Percentiles rank a stretch among this genome's conserved stretches.
phyloP scores from a whole-genome alignment of 2,329 filamentous ascomycete species.

The Byssothecium circinans region DNA sequence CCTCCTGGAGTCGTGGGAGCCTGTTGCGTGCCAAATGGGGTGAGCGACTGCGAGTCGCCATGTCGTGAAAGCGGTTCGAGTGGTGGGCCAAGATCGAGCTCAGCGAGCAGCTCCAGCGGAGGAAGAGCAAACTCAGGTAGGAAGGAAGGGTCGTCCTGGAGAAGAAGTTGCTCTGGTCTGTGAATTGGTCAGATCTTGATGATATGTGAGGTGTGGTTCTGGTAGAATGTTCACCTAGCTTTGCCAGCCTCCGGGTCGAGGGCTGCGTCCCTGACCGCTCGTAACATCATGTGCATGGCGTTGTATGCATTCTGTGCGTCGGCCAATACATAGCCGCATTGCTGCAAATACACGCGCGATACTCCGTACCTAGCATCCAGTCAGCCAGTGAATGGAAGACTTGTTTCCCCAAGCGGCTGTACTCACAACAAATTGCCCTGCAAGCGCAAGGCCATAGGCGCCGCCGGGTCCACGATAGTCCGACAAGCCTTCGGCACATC shows the following conservation, averaged over 20 bases:
- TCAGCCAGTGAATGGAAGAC: conserved; percentile 20
- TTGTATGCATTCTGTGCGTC: conserved; percentile 77
- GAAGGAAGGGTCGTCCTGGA: conserved; percentile 83
- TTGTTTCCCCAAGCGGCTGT: neutral
- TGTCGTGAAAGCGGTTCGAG: conserved; percentile 34
- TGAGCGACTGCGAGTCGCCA: conserved; percentile 43
- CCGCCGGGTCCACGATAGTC: conserved; percentile 82
- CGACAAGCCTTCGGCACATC: conserved; percentile 83
- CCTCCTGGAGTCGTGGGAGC: conserved; percentile 22
- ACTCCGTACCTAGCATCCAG: conserved; percentile 60
- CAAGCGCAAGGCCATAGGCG: conserved; percentile 84
- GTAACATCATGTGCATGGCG: conserved; percentile 70
- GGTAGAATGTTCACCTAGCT: conserved; percentile 61
- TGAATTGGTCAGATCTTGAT: conserved; percentile 6
- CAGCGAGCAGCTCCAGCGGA: conserved; percentile 57
- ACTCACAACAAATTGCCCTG: conserved; percentile 81
- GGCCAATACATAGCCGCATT: conserved; percentile 80
- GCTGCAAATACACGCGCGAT: conserved; percentile 80
- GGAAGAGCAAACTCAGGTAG: conserved; percentile 66
- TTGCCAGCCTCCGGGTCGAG: conserved; percentile 73
- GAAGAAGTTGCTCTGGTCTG: conserved; percentile 74
- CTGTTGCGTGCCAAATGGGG: conserved; percentile 35
- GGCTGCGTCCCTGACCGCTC: conserved; percentile 58
- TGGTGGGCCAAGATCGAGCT: conserved; percentile 44
- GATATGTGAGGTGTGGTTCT: neutral